A percentile compares a stretch with the other conserved stretches of the same genome.
phyloP scores from a whole-genome alignment of 1,284 basidiomycete genomes.

The Moesziomyces globuligerus region DNA sequence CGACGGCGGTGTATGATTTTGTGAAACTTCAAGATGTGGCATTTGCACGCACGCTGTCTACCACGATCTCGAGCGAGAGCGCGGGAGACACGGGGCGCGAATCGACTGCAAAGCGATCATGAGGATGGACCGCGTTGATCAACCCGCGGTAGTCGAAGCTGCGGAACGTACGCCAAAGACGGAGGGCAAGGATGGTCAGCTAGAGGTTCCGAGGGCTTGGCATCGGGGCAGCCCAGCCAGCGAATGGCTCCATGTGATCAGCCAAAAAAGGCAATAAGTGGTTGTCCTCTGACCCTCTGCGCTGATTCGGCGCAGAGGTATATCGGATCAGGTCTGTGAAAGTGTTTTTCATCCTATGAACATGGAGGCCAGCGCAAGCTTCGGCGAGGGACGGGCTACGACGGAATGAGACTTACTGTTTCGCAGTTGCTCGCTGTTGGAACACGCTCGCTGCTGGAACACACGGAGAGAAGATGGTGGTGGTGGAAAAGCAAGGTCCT shows the following conservation, averaged over 20 bases:
- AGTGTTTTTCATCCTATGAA: slow-evolving; percentile 45
- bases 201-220: not conserved
- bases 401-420: slow-evolving; percentile 11
- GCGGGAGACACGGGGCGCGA: slow-evolving; percentile 23
- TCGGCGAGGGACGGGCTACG: not conserved
- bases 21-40: slow-evolving; percentile 26
- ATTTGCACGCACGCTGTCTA: slow-evolving; percentile 19
- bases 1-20: not conserved
- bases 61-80: slow-evolving; percentile 43
- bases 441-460: too few species aligned
- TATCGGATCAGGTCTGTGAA: slow-evolving; percentile 58
- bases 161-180: slow-evolving; percentile 3
- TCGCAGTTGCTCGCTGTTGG: too few species aligned
- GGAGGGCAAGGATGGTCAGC: slow-evolving; percentile 4
- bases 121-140: slow-evolving; percentile 1
- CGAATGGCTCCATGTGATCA: slow-evolving; percentile 34
- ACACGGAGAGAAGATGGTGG: slow-evolving; percentile 1
- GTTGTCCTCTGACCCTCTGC: slow-evolving; percentile 51
- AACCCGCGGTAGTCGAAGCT: too few species aligned
- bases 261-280: slow-evolving; percentile 51
- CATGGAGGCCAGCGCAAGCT: slow-evolving; percentile 6
- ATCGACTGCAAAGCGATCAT: slow-evolving; percentile 16
- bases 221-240: too few species aligned
- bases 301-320: slow-evolving; percentile 40
- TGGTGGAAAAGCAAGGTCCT: slow-evolving; percentile 2